Base-by-base conservation (phyloP, 805 yeast species). In the Yamadazyma insecticola region DNA sequence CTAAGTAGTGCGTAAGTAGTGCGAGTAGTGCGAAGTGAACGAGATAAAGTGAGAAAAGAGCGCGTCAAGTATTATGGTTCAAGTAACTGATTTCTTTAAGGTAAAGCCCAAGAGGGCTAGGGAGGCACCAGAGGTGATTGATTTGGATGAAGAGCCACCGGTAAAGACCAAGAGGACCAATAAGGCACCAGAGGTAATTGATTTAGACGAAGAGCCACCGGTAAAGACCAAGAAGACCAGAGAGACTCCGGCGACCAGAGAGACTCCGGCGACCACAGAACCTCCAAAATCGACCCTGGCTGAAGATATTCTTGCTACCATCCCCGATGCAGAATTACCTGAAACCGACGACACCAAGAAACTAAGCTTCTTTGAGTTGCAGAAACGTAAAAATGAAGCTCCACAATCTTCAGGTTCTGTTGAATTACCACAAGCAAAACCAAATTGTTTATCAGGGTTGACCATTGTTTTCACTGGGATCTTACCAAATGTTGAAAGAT, bases 391-490 rank as follows among this genome's bases (percentile, higher is more conserved):
- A 31, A 36, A n/a, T 26, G 48, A 11, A 39, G 50, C 16, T 50
- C 63, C 6, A 39, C 64, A 11, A 63, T 63, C 45, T n/a, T 26
- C 41, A 7, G 58, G 57, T 5, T 35, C 48, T 12, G 59, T 57
- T 10, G 78, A 75, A 11, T 63, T 88, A 18, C 96, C 97, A 0
- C 81, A 72, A 42, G 96, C 96, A 2, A 72, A 78, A 8, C 85
- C 88, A 3, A 80, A 89, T 51, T 92, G 98, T 59, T 60, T 92
- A 26, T 69, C 81, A 2, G 98, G 98, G 0, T 59, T 92, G 16
- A 86, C 95, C 0, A 82, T 92, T 40, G 97, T 92, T 0, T 90
- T 92, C 52, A 92, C 98, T 0, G 98, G 98, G 23, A 75, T 77
- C 4, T 57, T 92, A 33, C 96, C 96, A 1, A 74, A 76, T 15